A percentile compares a stretch with the other conserved stretches of the same genome.
Evolutionary conservation across 768 basidiomycete species (phyloP).

Genomic region (Phanerodontia chrysosporium): DNA sequence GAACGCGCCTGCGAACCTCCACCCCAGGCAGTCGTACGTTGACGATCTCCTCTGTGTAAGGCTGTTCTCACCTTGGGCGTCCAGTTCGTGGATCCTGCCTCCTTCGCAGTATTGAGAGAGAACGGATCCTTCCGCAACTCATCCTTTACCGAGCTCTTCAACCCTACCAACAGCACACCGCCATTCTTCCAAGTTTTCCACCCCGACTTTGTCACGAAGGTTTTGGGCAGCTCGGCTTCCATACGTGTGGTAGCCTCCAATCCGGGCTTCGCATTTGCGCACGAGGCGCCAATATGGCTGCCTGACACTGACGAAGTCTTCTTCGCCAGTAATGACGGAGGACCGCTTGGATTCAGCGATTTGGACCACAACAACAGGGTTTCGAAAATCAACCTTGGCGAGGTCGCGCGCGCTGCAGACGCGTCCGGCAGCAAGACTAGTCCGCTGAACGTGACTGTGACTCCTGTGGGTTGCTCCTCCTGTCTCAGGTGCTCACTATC

Average conservation of each 20-base stretch:
- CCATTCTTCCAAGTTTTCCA: conserved; percentile 60
- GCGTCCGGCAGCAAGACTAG: conserved; percentile 23
- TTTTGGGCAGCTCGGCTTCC: conserved; percentile 55
- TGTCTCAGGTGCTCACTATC: not conserved
- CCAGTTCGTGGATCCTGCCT: conserved; percentile 47
- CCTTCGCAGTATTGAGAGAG: conserved; percentile 48
- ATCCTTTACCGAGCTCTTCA: conserved; percentile 37
- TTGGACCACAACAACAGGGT: conserved; percentile 60
- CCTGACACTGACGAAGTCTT: conserved; percentile 67
- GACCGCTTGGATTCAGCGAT: conserved; percentile 57
- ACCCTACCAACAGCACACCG: conserved; percentile 54
- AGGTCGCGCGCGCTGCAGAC: conserved; percentile 44
- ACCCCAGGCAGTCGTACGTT: conserved; percentile 10
- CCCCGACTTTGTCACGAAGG: conserved; percentile 43
- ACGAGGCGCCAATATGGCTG: conserved; percentile 73
- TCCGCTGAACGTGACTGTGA: conserved; percentile 46
- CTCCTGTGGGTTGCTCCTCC: conserved; percentile 25
- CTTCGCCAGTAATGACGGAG: conserved; percentile 70
- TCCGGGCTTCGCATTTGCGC: conserved; percentile 65
- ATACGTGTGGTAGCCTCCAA: conserved; percentile 59
- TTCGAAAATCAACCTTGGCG: conserved; percentile 56
- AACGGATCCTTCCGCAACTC: conserved; percentile 35
- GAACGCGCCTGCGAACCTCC: conserved; percentile 6
- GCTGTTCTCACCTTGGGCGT: not conserved
- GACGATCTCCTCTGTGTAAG: not conserved